Evolutionary conservation across 495 filamentous ascomycete species (phyloP), one percentile per base, ranked within the genome.

Genomic region (Pyrenula massariospora): DNA sequence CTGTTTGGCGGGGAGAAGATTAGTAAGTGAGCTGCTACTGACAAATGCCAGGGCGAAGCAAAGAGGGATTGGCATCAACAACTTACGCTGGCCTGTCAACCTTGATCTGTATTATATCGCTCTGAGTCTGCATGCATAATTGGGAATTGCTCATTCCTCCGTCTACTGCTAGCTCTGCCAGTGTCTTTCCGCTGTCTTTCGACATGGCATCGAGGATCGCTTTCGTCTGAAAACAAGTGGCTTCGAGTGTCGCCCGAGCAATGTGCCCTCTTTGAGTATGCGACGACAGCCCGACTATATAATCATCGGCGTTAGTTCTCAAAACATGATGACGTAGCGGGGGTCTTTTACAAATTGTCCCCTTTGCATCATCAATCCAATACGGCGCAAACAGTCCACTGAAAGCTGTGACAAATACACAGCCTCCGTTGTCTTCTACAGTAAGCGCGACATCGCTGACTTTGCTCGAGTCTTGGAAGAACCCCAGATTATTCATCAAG

Each of bases 351-450:
- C 84, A 91, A 21, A 93, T 82, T 1, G 91, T 96, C 54, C 92
- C 92, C 69, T 91, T 85, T 25, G 90, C 91, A 70, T 95, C 89
- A 67, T 96, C 92, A 59, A 96, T 95, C 92, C 92, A 97, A 68
- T 96, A 96, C n/a, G 92, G 92, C 19, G 92, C 92, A 68, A 96
- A 96, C 1, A 97, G 77, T 58, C 92, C 92, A 73, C 88, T 93
- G 68, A 97, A 97, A 0, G 92, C 92, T 25, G 92, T 96, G 52
- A 97, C 92, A 64, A 97, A 97, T 3, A 94, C 80, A 42, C 91
- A 89, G 22, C 92, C 92, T 58, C 92, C 92, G 57, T 84, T 96
- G 61, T 97, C 89, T n/a, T 84, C 66, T 0, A 96, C 92, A 1
- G 80, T 86, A 53, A 79, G 81, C 10, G 92, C 92, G 50, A 96